Conservation (phyloP, 345 rosid species). For the Salix purpurea region DNA sequence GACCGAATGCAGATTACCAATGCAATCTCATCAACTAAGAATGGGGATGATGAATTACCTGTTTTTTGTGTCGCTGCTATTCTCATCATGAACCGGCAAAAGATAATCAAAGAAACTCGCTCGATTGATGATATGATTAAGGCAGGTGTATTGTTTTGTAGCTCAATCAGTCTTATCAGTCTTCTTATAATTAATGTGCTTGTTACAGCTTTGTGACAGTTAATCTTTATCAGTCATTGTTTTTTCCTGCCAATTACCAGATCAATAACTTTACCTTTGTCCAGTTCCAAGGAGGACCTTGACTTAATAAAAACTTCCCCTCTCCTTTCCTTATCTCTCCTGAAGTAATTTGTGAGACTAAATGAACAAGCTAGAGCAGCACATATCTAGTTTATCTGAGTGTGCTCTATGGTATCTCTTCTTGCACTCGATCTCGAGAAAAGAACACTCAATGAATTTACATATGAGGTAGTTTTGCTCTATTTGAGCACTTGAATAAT, state of each 20-base stretch:
- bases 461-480: neutral
- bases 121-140: slow-evolving; percentile 92
- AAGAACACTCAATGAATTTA: neutral
- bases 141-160: slow-evolving; percentile 39
- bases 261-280: neutral
- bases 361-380: neutral
- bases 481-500: neutral
- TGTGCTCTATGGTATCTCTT: neutral
- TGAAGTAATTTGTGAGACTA: neutral
- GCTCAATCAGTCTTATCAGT: neutral
- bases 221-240: neutral
- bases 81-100: slow-evolving; percentile 79
- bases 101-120: slow-evolving; percentile 71
- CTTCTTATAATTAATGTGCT: neutral
- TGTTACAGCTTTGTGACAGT: neutral
- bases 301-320: neutral
- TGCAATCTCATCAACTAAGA: slow-evolving; percentile 49
- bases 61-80: slow-evolving; percentile 92
- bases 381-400: neutral
- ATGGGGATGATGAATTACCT: slow-evolving; percentile 64
- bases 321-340: neutral
- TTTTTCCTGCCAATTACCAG: neutral
- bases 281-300: neutral
- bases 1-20: slow-evolving; percentile 45
- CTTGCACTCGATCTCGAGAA: neutral